Evolutionary conservation across 148 eudicot genomes (phyloP).

Genomic region (Pharnaceum exiguum): DNA sequence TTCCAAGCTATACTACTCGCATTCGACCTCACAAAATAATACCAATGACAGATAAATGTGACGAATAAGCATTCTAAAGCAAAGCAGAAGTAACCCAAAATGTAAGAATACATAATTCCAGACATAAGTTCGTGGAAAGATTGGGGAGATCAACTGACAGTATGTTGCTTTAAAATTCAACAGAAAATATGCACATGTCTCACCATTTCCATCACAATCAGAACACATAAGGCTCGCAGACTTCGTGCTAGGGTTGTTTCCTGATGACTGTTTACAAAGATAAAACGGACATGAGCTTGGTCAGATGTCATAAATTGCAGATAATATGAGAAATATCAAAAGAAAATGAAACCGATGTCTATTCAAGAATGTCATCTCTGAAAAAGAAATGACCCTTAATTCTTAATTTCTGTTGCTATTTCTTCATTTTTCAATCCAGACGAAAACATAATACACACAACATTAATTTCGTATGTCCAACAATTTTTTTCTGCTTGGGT

Average conservation of each 20-base stretch:
- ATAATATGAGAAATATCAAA: no score
- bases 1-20: no score
- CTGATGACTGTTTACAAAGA: conserved; percentile 27
- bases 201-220: conserved; percentile 62
- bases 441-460: no score
- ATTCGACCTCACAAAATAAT: no score
- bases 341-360: not conserved
- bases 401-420: no score
- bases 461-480: no score
- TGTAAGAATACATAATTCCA: not conserved
- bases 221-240: conserved; percentile 39
- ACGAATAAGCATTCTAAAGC: not conserved
- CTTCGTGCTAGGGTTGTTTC: conserved; percentile 28
- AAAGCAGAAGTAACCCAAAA: not conserved
- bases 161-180: not conserved
- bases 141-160: not conserved
- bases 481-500: no score
- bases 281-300: not conserved
- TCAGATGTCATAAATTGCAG: not conserved
- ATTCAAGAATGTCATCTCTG: no score
- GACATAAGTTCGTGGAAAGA: not conserved
- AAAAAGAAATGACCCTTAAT: no score
- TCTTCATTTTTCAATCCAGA: no score
- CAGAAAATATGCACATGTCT: not conserved
- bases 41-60: no score